These are phyloP conservation scores for Grammothele lineata DNA, from an alignment of 768 basidiomycete genomes.

Conservation along the genomic window DNA sequence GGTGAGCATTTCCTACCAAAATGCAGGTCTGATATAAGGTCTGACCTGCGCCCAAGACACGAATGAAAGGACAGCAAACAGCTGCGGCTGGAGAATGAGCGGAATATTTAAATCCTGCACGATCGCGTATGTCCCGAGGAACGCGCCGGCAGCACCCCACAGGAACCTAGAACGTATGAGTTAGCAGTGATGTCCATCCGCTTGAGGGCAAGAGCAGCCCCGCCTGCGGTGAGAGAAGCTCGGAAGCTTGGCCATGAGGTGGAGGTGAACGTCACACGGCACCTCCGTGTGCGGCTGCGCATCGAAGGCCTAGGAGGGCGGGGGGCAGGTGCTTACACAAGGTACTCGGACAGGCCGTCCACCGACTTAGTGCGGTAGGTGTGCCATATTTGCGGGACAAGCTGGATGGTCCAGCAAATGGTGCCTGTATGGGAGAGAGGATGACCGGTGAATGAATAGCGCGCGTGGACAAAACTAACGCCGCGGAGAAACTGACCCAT, in stretches of 20 bases:
- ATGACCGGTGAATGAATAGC: too few species aligned
- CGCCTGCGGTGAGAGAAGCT: too few species aligned
- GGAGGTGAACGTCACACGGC: too few species aligned
- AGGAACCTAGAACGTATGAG: slow-evolving; percentile 41
- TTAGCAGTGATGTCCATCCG: too few species aligned
- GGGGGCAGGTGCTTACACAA: slow-evolving; percentile 25
- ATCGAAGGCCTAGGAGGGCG: too few species aligned
- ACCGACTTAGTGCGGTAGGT: slow-evolving; percentile 64
- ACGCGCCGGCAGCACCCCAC: slow-evolving; percentile 57
- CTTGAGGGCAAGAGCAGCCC: too few species aligned
- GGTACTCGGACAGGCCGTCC: slow-evolving; percentile 51
- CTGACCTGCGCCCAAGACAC: slow-evolving; percentile 65
- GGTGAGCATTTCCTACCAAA: too few species aligned
- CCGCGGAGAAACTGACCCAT: slow-evolving; percentile 39
- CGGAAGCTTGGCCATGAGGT: too few species aligned
- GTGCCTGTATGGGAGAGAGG: slow-evolving; percentile 56
- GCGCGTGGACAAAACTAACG: too few species aligned
- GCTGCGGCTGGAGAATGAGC: slow-evolving; percentile 62
- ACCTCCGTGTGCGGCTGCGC: too few species aligned
- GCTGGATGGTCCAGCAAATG: slow-evolving; percentile 60
- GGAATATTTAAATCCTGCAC: slow-evolving; percentile 67
- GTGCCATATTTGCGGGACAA: slow-evolving; percentile 73
- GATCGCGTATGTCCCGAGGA: slow-evolving; percentile 67
- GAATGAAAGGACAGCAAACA: slow-evolving; percentile 57
- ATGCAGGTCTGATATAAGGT: not conserved